A percentile compares a stretch with the other conserved stretches of the same genome.
Conservation (phyloP, 805 yeast genomes). For the Starmerella tilneyi region DNA sequence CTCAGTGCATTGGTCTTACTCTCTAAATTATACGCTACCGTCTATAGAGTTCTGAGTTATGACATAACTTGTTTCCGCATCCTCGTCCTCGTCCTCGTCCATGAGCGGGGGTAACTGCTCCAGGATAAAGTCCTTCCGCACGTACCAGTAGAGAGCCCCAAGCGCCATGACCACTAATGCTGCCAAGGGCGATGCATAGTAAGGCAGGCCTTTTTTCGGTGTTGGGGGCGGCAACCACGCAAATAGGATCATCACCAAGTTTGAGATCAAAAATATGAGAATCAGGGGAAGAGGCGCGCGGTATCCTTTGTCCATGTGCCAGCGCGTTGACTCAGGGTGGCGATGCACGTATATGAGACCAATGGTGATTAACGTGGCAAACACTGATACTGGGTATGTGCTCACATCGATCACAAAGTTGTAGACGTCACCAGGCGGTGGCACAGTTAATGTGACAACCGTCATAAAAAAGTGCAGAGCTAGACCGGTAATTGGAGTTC, state of each 20-base stretch:
- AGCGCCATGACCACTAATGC: conserved; percentile 39
- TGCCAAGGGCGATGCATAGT: conserved; percentile 48
- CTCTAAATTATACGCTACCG: too few species aligned
- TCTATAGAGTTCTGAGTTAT: too few species aligned
- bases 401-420: conserved; percentile 53
- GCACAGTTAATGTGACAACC: conserved; percentile 43
- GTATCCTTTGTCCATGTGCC: conserved; percentile 27
- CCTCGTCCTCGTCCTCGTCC: conserved; percentile 7
- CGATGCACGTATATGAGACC: conserved; percentile 47
- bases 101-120: conserved; percentile 5
- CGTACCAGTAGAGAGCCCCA: conserved; percentile 38
- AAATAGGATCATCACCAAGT: conserved; percentile 43
- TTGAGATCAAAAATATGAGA: conserved; percentile 37
- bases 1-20: too few species aligned
- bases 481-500: conserved; percentile 38
- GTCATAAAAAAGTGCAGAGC: conserved; percentile 48
- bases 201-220: conserved; percentile 36
- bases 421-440: conserved; percentile 56
- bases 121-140: conserved; percentile 10
- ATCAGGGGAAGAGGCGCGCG: conserved; percentile 24
- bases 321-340: conserved; percentile 33
- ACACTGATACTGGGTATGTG: conserved; percentile 55
- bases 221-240: conserved; percentile 49
- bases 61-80: too few species aligned
- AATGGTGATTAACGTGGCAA: conserved; percentile 42